phyloP scores from a whole-genome alignment of 1,284 basidiomycete genomes.

The Apiotrichum montevideense region DNA sequence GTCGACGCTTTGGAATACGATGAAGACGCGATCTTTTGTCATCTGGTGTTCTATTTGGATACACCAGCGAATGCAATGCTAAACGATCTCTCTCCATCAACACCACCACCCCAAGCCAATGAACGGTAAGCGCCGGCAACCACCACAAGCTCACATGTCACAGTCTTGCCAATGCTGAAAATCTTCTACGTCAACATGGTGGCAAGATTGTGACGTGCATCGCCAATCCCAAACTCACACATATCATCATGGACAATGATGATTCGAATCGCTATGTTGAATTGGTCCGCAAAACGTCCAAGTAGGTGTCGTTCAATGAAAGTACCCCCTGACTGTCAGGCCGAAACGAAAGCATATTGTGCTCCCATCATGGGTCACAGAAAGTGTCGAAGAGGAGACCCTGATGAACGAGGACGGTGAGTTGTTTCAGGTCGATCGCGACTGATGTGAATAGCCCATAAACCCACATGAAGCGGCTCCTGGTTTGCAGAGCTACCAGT shows the following conservation, averaged over 20 bases:
- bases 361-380: constrained; percentile 65
- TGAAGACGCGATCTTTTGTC: constrained; percentile 59
- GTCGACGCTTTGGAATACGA: constrained; percentile 67
- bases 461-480: constrained; percentile 2
- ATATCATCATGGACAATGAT: constrained; percentile 64
- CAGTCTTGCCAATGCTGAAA: constrained; percentile 54
- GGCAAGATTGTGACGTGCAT: constrained; percentile 61
- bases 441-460: constrained; percentile 8
- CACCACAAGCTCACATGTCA: neutral
- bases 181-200: constrained; percentile 60
- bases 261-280: constrained; percentile 55
- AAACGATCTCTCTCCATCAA: constrained; percentile 56
- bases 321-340: constrained; percentile 41
- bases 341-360: constrained; percentile 73
- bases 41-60: constrained; percentile 83
- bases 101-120: constrained; percentile 50
- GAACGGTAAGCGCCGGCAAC: constrained; percentile 49
- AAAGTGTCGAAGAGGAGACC: constrained; percentile 70
- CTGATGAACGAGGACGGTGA: constrained; percentile 63
- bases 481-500: too few species aligned
- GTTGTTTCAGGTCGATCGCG: neutral
- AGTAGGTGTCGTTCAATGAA: constrained; percentile 49
- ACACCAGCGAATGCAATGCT: constrained; percentile 62
- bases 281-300: constrained; percentile 62
- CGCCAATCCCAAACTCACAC: constrained; percentile 69